A percentile compares a stretch with the other conserved stretches of the same genome.
Conservation (phyloP, 139 green algal species). For the Axilococcus clingmanii region DNA sequence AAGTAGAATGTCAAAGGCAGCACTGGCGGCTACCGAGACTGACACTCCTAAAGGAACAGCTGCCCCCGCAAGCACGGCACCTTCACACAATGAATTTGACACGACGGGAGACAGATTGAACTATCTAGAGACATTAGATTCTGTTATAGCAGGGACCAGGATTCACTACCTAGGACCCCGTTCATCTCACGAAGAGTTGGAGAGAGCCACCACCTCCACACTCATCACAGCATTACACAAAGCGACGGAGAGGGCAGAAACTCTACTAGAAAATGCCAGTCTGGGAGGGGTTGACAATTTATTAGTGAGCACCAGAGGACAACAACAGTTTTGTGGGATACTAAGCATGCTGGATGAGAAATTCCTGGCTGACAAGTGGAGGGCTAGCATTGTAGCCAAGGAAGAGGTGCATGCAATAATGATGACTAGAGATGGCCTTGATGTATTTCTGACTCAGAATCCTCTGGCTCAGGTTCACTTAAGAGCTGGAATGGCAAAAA, state of each 20-base stretch:
- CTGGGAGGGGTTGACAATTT: constrained; percentile 19
- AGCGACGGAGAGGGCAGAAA: constrained; percentile 10
- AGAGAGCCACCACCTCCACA: no score
- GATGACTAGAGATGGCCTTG: constrained; percentile 19
- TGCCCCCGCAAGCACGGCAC: no score
- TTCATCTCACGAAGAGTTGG: no score
- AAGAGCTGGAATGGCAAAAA: constrained; percentile 18
- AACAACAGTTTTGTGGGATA: constrained; percentile 16
- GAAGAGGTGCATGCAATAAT: constrained; percentile 11
- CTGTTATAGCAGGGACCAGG: no score
- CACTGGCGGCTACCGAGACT: no score
- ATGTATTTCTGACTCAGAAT: constrained; percentile 24
- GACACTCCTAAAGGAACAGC: no score
- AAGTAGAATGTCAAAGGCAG: no score
- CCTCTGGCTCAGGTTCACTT: constrained; percentile 30
- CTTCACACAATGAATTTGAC: no score
- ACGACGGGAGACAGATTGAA: no score
- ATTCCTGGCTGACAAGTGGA: constrained; percentile 15
- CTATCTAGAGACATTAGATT: no score
- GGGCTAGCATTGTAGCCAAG: constrained; percentile 2
- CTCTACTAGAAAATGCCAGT: constrained; percentile 10
- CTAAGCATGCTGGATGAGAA: constrained; percentile 17
- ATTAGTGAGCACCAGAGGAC: constrained; percentile 7
- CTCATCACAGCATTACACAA: constrained; percentile 13
- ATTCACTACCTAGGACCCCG: no score